Evolutionary conservation across 2,329 filamentous ascomycete genomes (phyloP), one percentile per base, ranked within the genome.

Genomic region (Coccinonectria pachysandricola): DNA sequence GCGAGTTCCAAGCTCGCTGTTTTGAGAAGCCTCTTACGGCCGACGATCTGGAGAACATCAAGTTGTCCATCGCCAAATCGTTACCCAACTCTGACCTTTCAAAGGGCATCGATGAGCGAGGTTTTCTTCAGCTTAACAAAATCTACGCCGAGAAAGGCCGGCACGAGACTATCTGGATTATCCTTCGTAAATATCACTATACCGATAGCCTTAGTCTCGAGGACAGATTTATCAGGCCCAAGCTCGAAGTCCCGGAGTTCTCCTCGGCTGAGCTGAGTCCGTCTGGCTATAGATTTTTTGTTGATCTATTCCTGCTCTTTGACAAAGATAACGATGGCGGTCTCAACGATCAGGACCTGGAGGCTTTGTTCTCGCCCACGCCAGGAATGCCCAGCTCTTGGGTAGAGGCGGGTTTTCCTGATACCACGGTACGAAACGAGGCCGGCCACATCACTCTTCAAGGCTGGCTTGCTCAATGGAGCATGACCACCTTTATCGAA

Each of bases 401-500:
- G 91, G 63, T 75, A 1, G 87, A 95, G 37, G 80, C 80, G 1
- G 82, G 75, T 1, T 98, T 98, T 47, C 91, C 91, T 2, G 86
- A 82, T 1, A 93, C 85, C 13, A 95, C 91, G 0, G 88, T 96
- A 11, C 79, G 85, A 21, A 96, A 95, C 49, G 91, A 98, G 56
- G 85, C 84, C 7, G 91, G 91, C 0, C 75, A 96, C 51, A 87
- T 98, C 35, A 98, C 91, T 2, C 65, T 98, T 4, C 91, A 98
- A 54, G 91, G 91, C 2, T 98, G 91, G 91, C 71, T 98, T 19
- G 91, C 91, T 4, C 91, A 98, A 47, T 98, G 91, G 91, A 95
- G 87, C 52, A 98, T 98, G 91, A 98, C 91, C 1, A 98, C 91
- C 0, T 98, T 96, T 46, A 75, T 92, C 34, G 87, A 92, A 30